Conservation (phyloP, 306 rosid species). For the Ormosia emarginata region DNA sequence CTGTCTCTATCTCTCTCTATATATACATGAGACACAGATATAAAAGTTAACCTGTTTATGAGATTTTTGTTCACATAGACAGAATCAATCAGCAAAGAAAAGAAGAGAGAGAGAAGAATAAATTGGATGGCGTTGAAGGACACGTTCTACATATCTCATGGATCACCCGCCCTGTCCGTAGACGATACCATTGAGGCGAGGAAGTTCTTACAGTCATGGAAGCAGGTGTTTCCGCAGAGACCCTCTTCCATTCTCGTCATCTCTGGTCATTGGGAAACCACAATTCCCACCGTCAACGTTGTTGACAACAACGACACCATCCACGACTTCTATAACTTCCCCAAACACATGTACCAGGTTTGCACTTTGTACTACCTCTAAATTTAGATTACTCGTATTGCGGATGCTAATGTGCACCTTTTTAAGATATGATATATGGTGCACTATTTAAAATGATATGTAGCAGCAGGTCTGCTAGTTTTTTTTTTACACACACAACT, state of each 20-base stretch:
- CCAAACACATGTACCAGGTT: slow-evolving; percentile 68
- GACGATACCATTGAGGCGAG: slow-evolving; percentile 53
- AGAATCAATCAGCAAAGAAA: too few species aligned
- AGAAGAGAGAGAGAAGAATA: neutral
- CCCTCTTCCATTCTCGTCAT: slow-evolving; percentile 60
- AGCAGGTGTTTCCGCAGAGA: slow-evolving; percentile 20
- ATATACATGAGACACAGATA: too few species aligned
- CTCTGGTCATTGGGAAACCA: slow-evolving; percentile 79
- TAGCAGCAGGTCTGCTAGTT: too few species aligned
- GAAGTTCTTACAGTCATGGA: slow-evolving; percentile 56
- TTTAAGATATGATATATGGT: too few species aligned
- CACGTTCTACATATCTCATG: slow-evolving; percentile 69
- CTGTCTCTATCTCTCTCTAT: too few species aligned
- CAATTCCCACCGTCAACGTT: slow-evolving; percentile 52
- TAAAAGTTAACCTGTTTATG: too few species aligned
- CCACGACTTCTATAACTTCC: slow-evolving; percentile 76
- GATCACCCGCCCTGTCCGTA: slow-evolving; percentile 59
- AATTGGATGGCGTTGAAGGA: slow-evolving; percentile 30
- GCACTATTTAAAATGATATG: too few species aligned
- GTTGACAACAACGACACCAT: slow-evolving; percentile 53
- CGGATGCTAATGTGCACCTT: too few species aligned
- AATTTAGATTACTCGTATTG: too few species aligned
- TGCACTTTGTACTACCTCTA: neutral
- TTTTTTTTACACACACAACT: too few species aligned
- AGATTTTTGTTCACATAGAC: too few species aligned